Base-by-base conservation (phyloP, 2,329 filamentous ascomycete species). In the Cyanodermella asteris region DNA sequence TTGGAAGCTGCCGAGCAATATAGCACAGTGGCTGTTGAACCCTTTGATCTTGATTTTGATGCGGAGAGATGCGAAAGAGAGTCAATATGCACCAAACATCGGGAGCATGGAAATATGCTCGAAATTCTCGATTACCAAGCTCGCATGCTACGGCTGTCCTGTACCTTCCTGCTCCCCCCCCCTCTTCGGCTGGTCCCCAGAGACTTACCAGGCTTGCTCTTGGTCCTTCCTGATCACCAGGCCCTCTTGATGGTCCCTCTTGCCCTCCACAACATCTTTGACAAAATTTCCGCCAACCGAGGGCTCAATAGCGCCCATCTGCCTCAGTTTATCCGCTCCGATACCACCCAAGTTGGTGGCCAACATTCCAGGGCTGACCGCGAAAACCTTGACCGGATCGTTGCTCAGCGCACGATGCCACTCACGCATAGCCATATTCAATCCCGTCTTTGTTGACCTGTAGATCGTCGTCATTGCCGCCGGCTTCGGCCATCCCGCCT, bases 401-500 rank as follows among this genome's bases (percentile, higher is more conserved):
- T 46, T 39, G 31, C 45, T 41, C 28, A 55, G 33, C 8, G 42
- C 34, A 16, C 44, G 41, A 17, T 41, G 31, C 56, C 58, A 65
- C 9, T 56, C 47, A 23, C 59, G 32, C 47, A 56, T 55, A 34
- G 58, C 18, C 43, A 60, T 61, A 19, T 56, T 61, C 33, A 61
- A 25, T 1, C 48, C 57, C 4, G 48, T 44, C 39, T 61, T 60
- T 16, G 42, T 44, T 26, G 39, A 39, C 6, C 52, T 44, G 28
- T 59, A 57, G 1, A 37, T 37, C 5, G 30, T 26, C 24, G 28
- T 25, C 5, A 47, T 35, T 7, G 36, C 36, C 13, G 39, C 38
- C 5, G 31, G 22, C 38, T 61, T 60, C 1, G 57, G 57, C 56
- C 59, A 63, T 1, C 57, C 56, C 5, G 43, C 42, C 4, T 36